A percentile compares a stretch with the other conserved stretches of the same genome.
These are phyloP conservation scores for Paspalum notatum DNA, from an alignment of 176 grass and related monocot genomes.

Conservation along the genomic window DNA sequence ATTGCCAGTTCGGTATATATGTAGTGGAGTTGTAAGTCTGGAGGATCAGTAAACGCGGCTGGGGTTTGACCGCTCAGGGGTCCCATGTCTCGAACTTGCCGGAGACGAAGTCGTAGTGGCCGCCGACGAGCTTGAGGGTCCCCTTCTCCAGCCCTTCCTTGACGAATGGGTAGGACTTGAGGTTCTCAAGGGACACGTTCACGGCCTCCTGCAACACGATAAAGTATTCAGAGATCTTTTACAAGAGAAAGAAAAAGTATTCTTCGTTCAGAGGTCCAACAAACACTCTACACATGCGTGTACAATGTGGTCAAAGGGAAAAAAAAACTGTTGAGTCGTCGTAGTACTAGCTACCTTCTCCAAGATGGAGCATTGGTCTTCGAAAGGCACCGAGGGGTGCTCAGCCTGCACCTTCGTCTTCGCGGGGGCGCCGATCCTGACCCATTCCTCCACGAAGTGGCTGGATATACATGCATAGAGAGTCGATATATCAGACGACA, in stretches of 20 bases:
- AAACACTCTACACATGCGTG: not conserved
- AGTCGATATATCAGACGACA: not conserved
- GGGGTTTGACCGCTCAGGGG: conserved; percentile 9
- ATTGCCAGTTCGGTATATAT: not conserved
- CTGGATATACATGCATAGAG: conserved; percentile 20
- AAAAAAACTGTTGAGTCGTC: not conserved
- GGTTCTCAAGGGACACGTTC: conserved; percentile 72
- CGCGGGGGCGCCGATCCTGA: conserved; percentile 68
- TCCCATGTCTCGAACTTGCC: conserved; percentile 72
- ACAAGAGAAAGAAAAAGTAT: not conserved
- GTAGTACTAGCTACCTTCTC: conserved; percentile 77
- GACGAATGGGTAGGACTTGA: conserved; percentile 77
- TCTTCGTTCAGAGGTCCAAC: not conserved
- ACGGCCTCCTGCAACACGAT: conserved; percentile 65
- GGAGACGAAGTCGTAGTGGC: conserved; percentile 81
- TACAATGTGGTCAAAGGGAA: not conserved
- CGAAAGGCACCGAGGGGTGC: conserved; percentile 37
- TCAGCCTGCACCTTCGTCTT: conserved; percentile 65
- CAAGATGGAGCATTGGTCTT: conserved; percentile 65
- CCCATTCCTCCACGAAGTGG: conserved; percentile 95
- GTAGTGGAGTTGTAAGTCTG: not conserved
- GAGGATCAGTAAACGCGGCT: not conserved
- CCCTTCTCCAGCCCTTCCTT: conserved; percentile 59
- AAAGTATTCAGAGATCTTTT: not conserved
- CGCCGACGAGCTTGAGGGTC: conserved; percentile 71